Base-by-base conservation (phyloP, 1,284 basidiomycete genomes). In the Naganishia sp. region DNA sequence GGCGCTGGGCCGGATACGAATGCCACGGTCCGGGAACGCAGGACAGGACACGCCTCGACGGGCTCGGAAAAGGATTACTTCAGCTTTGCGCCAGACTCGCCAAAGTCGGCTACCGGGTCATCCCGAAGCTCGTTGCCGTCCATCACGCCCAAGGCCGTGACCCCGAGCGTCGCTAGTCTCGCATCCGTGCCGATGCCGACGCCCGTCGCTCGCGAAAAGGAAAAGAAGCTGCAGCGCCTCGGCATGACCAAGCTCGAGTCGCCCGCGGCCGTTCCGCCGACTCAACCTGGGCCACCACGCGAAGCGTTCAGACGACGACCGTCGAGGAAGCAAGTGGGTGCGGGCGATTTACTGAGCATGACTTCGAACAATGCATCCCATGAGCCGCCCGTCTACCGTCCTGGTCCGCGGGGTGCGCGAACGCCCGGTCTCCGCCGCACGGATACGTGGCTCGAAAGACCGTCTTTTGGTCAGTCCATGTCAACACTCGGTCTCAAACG, bases 311-410 rank as follows among this genome's bases (percentile, higher is more conserved):
- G 45, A 31, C 55, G 61, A 3, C 28, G 58, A 1, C 62, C 68
- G 18, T 67, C 63, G 6, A 54, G 79, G 18, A 76, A 77, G 50
- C 77, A 79, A 54, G 78, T 82, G 6, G 77, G 79, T 0, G 82
- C 83, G 0, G 83, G 83, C 25, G 84, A 85, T 71, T 71, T 85
- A 25, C 74, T 81, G 61, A 84, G 82, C 64, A 83, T 83, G 79
- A 79, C 81, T 2, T 68, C 71, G 17, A 45, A 65, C 41, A 68
- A 73, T 31, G 68, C 71, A 31, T 67, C 68, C 18, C 67, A 73
- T 31, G 71, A 69, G 17, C 72, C 73, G 17, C 72, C 77, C 3
- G 77, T 74, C 57, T 80, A 77, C 63, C 72, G 77, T 13, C 75
- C 75, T 13, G 56, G 61, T 2, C 42, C 58, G 5, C 58, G 46